phyloP scores from a whole-genome alignment of 192 early-diverging fungal species.

The Backusella tuberculispora region DNA sequence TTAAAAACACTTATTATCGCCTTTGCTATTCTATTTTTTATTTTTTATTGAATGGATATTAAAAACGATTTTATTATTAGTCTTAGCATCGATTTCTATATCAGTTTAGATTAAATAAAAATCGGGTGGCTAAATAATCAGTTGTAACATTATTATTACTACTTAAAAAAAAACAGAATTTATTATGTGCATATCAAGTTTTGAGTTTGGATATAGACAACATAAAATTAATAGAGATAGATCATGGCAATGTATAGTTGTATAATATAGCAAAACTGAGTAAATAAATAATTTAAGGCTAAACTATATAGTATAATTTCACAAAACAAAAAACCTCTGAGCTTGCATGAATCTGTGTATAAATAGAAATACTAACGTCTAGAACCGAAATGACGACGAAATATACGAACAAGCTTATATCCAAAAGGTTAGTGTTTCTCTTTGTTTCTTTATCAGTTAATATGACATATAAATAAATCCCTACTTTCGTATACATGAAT shows the following conservation, averaged over 20 bases:
- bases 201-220: too few species aligned
- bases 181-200: not conserved
- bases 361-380: too few species aligned
- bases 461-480: too few species aligned
- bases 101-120: not conserved
- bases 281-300: constrained; percentile 1
- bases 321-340: not conserved
- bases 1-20: not conserved
- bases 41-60: not conserved
- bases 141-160: not conserved
- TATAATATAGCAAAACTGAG: not conserved
- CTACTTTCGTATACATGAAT: too few species aligned
- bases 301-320: not conserved
- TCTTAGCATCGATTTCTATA: constrained; percentile 3
- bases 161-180: not conserved
- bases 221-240: too few species aligned
- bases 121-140: not conserved
- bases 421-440: too few species aligned
- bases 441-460: too few species aligned
- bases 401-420: too few species aligned
- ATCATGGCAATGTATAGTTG: too few species aligned
- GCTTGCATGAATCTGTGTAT: too few species aligned
- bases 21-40: not conserved
- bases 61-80: not conserved
- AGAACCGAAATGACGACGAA: too few species aligned